phyloP scores from a whole-genome alignment of 306 rosid genomes.

The Ceratonia siliqua region DNA sequence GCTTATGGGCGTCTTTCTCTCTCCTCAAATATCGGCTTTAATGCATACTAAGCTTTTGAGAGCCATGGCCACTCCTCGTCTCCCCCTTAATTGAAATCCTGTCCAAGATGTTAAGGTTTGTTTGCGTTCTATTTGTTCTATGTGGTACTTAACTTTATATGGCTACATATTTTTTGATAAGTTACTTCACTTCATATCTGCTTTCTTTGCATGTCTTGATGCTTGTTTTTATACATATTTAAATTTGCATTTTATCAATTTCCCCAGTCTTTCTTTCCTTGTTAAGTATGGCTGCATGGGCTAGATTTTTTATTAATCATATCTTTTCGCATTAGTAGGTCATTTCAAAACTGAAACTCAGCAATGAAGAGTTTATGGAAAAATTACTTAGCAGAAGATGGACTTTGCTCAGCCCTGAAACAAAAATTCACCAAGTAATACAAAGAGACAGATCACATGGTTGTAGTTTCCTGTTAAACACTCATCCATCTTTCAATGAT shows the following conservation, averaged over 20 bases:
- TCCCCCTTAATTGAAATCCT: background rate
- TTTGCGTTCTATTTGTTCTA: background rate
- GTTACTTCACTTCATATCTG: background rate
- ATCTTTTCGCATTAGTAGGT: constrained; percentile 39
- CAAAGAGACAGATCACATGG: constrained; percentile 32
- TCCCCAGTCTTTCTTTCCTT: background rate
- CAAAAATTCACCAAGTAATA: constrained; percentile 60
- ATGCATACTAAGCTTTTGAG: too few relatives aligned
- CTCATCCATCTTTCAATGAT: constrained; percentile 40
- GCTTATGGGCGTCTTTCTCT: background rate
- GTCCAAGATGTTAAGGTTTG: background rate
- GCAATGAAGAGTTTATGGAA: constrained; percentile 52
- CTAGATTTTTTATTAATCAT: background rate
- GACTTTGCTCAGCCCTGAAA: constrained; percentile 61
- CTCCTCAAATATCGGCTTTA: background rate
- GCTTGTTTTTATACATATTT: background rate
- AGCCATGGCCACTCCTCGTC: too few relatives aligned
- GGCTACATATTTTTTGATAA: background rate
- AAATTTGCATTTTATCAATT: background rate
- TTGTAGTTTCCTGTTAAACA: constrained; percentile 34
- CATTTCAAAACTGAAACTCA: constrained; percentile 39
- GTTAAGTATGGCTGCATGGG: background rate
- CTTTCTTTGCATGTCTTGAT: background rate
- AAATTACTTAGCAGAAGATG: constrained; percentile 73
- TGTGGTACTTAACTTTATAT: background rate